Evolutionary conservation across 2,329 filamentous ascomycete species (phyloP), one percentile per base, ranked within the genome.

Genomic region (Pochonia chlamydosporia): DNA sequence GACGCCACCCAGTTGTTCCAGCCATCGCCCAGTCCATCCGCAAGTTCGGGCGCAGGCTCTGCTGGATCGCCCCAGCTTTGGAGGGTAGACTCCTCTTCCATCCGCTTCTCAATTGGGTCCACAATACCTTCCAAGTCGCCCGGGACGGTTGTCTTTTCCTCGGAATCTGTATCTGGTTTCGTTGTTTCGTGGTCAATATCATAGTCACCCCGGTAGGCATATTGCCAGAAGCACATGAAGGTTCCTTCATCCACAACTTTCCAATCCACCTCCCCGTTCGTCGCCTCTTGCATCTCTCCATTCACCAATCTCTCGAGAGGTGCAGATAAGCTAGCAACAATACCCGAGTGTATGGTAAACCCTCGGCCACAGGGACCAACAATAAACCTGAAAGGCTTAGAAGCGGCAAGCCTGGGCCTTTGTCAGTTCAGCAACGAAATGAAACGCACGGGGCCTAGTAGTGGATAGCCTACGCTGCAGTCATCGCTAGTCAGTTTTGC

Each of bases 261-360:
- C 42, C 42, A 44, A 11, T 35, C 18, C 18, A 25, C 42, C 1
- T 3, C 20, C 20, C 30, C 24, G 6, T 44, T 13, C 8, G 36
- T 24, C 20, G 8, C 42, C 30, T 44, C 42, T 36, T 18, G 42
- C 42, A 44, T 44, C 24, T 18, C 18, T 35, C 10, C 31, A 16
- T 36, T 44, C 31, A 44, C 42, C 30, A 44, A 21, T 26, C 13
- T 36, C 30, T 28, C 30, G 42, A 44, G 42, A 36, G 18, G 8
- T 30, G 42, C 18, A 20, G 42, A 44, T 14, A 23, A 21, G 18
- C 14, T 31, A 18, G 31, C 42, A 20, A 44, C 28, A n/a, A 36
- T 25, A 7, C 18, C 30, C 6, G 30, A 44, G 20, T 44, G 42
- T 13, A 44, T 44, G 11, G 24, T 44, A 23, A 44, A 44, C 24